Evolutionary conservation across 106 monocot genomes (phyloP).

Genomic region (Amphibolis antarctica): DNA sequence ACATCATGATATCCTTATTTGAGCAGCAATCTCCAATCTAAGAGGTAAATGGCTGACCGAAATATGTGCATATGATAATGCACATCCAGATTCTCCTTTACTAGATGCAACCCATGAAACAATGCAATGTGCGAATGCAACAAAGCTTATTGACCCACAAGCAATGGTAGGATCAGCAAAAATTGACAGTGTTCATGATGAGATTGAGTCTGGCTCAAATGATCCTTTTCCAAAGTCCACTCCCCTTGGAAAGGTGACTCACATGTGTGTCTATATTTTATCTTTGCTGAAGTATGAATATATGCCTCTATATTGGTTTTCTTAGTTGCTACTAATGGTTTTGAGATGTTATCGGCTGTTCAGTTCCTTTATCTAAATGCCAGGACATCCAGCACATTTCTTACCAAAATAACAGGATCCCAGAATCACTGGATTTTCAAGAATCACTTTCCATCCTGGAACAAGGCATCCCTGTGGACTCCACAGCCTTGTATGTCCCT

Average conservation of each 20-base stretch:
- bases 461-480: slow-evolving; percentile 25
- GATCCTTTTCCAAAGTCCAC: not conserved
- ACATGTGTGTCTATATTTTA: not conserved
- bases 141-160: not conserved
- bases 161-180: not conserved
- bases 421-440: slow-evolving; percentile 6
- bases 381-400: not conserved
- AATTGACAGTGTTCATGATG: not conserved
- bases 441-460: slow-evolving; percentile 25
- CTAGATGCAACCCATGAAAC: not conserved
- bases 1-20: too few relatives aligned
- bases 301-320: too few relatives aligned
- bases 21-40: too few relatives aligned
- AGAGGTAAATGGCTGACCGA: too few relatives aligned
- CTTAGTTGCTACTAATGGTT: not conserved
- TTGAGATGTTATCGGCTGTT: not conserved
- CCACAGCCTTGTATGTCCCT: slow-evolving; percentile 42
- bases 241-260: not conserved
- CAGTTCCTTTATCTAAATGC: not conserved
- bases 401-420: not conserved
- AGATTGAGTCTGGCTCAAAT: not conserved
- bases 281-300: not conserved
- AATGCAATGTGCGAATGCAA: not conserved
- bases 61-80: not conserved
- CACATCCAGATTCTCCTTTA: not conserved